Base-by-base conservation (phyloP, 495 filamentous ascomycete species). In the Diplogelasinospora grovesii region DNA sequence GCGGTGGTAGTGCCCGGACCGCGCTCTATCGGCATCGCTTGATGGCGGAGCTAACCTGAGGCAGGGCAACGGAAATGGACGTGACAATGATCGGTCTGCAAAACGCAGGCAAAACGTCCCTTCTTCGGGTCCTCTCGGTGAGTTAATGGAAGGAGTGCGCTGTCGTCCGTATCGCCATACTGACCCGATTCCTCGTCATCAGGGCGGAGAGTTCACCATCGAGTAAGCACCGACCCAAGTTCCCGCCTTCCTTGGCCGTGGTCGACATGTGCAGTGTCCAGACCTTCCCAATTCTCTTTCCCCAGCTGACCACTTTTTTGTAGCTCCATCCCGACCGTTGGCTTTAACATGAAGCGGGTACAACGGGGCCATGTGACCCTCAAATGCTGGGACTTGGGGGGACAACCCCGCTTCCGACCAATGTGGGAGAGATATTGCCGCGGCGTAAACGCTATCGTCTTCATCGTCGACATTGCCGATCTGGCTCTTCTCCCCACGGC, bases 371-470 rank as follows among this genome's bases (percentile, higher is more conserved):
- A 98, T 79, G 92, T 98, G 58, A 96, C 92, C 44, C 72, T 98
- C 60, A 97, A 96, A 71, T 98, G 90, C 60, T 98, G 92, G 92
- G 92, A 98, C 71, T 74, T 98, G 49, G 92, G 92, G 45, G 92
- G 92, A 19, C 92, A 98, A 70, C 90, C 90, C 54, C 79, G 92
- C 48, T 98, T 97, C 67, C 85, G 92, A 49, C 83, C 87, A 45
- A 98, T 98, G 92, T 98, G 92, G 92, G 92, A 97, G 72, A 75
- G 92, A 52, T 98, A 98, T 64, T 98, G 92, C 68, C 84, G 88
- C 32, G 89, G 88, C 27, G 92, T 96, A 48, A 95, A 95, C 65
- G 92, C 92, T 47, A 97, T 98, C 51, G 89, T 98, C 36, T 98
- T 95, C 65, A 95, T 98, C 63, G 38, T 66, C 41, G 89, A 95